phyloP scores from a whole-genome alignment of 139 green algal species.

The Gonium pectorale region DNA sequence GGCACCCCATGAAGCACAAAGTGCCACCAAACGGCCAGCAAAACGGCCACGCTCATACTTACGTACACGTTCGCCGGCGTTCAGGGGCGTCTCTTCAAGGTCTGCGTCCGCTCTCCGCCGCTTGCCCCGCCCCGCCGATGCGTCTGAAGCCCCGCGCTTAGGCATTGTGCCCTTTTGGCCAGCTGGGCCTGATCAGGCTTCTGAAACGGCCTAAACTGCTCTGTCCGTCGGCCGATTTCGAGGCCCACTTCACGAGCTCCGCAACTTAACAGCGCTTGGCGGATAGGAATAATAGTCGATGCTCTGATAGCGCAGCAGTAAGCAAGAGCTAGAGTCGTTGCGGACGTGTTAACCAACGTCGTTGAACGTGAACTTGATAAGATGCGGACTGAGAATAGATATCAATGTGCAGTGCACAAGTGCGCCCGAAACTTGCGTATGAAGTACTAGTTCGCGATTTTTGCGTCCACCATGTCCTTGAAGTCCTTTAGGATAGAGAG shows the following conservation, averaged over 20 bases:
- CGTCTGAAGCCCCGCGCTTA: neutral
- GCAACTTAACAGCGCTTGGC: neutral
- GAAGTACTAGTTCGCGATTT: no score
- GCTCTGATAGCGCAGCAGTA: neutral
- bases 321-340: neutral
- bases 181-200: neutral
- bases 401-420: neutral
- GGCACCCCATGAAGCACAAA: neutral
- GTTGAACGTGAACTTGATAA: neutral
- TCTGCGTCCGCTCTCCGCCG: neutral
- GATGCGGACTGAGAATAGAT: neutral
- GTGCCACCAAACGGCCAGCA: neutral
- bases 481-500: slow-evolving; percentile 15
- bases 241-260: neutral
- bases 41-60: neutral
- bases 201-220: neutral
- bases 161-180: neutral
- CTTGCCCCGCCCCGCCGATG: neutral
- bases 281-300: neutral
- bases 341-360: neutral
- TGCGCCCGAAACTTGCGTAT: no score
- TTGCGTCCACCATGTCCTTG: neutral
- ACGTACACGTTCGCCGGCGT: neutral
- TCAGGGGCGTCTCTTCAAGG: no score
- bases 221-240: neutral